Evolutionary conservation across 2,329 filamentous ascomycete species (phyloP).

Genomic region (Cercospora zeina): DNA sequence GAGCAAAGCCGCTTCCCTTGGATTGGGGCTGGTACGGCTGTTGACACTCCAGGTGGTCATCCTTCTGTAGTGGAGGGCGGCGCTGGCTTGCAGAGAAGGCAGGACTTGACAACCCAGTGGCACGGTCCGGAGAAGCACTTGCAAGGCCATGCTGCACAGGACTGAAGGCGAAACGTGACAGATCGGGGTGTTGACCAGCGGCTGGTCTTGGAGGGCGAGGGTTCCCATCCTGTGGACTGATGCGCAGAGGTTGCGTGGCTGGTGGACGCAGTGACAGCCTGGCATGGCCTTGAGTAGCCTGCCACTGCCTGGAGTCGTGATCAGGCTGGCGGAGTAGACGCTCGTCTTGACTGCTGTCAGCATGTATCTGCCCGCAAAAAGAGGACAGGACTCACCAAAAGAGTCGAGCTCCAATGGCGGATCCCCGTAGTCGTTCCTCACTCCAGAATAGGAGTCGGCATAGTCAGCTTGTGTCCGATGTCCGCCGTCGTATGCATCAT

Average conservation of each 20-base stretch:
- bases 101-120: constrained; percentile 44
- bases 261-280: constrained; percentile 42
- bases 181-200: not conserved
- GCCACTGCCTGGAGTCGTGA: constrained; percentile 38
- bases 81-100: constrained; percentile 42
- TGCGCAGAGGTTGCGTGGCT: not conserved
- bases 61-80: constrained; percentile 8
- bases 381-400: constrained; percentile 46
- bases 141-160: constrained; percentile 26
- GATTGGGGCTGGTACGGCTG: not conserved
- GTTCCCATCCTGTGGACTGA: not conserved
- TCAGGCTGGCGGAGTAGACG: constrained; percentile 39
- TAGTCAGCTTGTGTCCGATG: not conserved
- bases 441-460: not conserved
- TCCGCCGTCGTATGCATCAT: constrained; percentile 19
- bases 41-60: not conserved
- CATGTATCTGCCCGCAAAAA: not conserved
- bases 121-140: constrained; percentile 38
- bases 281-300: constrained; percentile 41
- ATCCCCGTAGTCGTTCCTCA: constrained; percentile 18
- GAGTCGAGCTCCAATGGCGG: constrained; percentile 44
- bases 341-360: constrained; percentile 39
- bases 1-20: not conserved
- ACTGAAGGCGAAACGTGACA: constrained; percentile 33
- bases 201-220: not conserved